Evolutionary conservation across 73 alveolate species (phyloP), one percentile per base, ranked within the genome.

Genomic region (Durusdinium trenchii): DNA sequence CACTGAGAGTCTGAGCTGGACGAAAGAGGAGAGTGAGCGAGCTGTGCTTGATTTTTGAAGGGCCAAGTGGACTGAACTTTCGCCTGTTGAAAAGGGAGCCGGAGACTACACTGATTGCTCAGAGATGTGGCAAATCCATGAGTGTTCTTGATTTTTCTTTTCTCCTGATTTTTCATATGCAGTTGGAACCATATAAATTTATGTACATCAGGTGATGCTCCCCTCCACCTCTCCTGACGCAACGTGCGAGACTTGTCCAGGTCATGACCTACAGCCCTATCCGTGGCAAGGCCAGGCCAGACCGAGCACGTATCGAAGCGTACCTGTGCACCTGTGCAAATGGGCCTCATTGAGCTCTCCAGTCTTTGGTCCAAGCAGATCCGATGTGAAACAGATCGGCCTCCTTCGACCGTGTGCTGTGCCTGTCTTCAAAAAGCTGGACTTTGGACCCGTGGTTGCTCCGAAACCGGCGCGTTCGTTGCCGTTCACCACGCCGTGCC

Each of bases 261-360:
- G 99, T 94, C 45, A 94, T 94, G 99, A 94, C 99, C 81, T 94
- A 94, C 99, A 94, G 99, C 76, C 99, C 99, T 26, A 94, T 94
- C 93, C 91, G 99, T 2, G 93, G 93, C 99, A 94, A 94, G 94
- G 94, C 40, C 62, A 1, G 0, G 61, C 43, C 45, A 16, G 23
- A 26, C 2, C 48, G 85, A 7, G 91, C 45, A 18, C 32, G 91
- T 12, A 10, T 1, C 85, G 14, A 71, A 1, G 85, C 85, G 42
- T 71, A 38, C 30, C 73, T 1, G 18, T 23, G 73, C 73, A 60
- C n/a, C 73, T 23, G 12, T 57, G 12, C 23, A 23, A 57, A 57
- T 12, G 23, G 23, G 69, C 12, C n/a, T n/a, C n/a, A 60, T 60
- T 23, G 73, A 23, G 73, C 73, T 60, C 12, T 23, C 69, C 30